Conservation (phyloP, 75 land plant species). For the Picea glauca region DNA sequence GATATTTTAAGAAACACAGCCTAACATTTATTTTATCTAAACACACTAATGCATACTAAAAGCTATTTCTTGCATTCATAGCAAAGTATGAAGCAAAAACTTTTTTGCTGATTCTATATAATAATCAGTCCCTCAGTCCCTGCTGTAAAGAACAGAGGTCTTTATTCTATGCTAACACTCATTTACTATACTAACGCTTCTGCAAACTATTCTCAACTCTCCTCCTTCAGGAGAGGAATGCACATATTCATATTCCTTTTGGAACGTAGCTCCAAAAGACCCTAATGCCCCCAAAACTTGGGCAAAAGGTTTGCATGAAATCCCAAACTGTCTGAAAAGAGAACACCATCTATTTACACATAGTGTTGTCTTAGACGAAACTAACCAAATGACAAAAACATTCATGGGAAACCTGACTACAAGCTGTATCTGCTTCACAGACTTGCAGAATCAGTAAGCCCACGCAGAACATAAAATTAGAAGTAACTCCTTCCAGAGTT, state of each 20-base stretch:
- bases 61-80: no score
- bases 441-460: not conserved
- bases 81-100: not conserved
- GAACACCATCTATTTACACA: not conserved
- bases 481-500: not conserved
- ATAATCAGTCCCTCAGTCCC: not conserved
- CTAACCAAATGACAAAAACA: no score
- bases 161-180: slow-evolving; percentile 1
- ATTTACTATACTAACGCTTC: not conserved
- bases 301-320: not conserved
- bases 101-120: not conserved
- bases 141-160: not conserved
- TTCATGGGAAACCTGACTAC: not conserved
- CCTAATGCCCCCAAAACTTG: slow-evolving; percentile 6
- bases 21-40: no score
- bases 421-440: not conserved
- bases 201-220: not conserved
- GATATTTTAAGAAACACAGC: no score
- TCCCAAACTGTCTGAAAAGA: not conserved
- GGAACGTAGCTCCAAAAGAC: not conserved
- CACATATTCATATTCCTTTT: no score
- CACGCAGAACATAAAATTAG: not conserved
- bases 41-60: no score
- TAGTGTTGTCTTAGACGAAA: no score
- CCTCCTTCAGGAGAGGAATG: not conserved